Evolutionary conservation across 2,329 filamentous ascomycete genomes (phyloP).

Genomic region (Pseudogymnoascus sp.): DNA sequence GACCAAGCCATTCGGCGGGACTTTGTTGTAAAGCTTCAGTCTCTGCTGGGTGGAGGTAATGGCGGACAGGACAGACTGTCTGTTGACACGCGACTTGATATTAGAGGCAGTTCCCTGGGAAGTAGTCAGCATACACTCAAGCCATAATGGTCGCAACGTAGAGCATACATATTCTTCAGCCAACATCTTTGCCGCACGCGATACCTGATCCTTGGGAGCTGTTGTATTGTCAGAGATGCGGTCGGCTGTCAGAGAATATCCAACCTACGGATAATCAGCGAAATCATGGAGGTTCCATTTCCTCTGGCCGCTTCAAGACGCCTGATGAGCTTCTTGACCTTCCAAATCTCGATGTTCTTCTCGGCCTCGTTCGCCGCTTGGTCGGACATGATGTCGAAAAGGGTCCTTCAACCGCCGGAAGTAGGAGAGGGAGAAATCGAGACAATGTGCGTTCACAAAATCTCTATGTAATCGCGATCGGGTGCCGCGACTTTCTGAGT

Average conservation of each 20-base stretch:
- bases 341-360: slow-evolving; percentile 93
- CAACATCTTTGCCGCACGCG: slow-evolving; percentile 96
- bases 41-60: slow-evolving; percentile 99
- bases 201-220: slow-evolving; percentile 98
- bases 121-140: slow-evolving; percentile 21
- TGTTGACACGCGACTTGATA: slow-evolving; percentile 99
- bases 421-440: neutral
- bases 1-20: slow-evolving; percentile 92
- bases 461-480: slow-evolving; percentile 4
- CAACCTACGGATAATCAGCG: slow-evolving; percentile 84
- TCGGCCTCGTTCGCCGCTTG: slow-evolving; percentile 85
- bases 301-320: slow-evolving; percentile 92
- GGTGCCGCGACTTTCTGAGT: slow-evolving; percentile 4
- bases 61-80: slow-evolving; percentile 92
- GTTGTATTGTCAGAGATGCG: slow-evolving; percentile 22
- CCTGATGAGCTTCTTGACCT: slow-evolving; percentile 99
- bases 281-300: slow-evolving; percentile 99
- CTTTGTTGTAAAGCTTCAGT: slow-evolving; percentile 98
- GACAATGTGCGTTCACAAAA: slow-evolving; percentile 5
- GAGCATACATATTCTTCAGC: slow-evolving; percentile 93
- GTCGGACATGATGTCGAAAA: slow-evolving; percentile 66
- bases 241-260: slow-evolving; percentile 16
- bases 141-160: slow-evolving; percentile 1
- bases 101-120: slow-evolving; percentile 88
- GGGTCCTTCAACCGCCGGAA: slow-evolving; percentile 5